These are phyloP conservation scores for Bolboschoenoplectus hybrid DNA, from an alignment of 202 grass and related monocot genomes.

Conservation along the genomic window DNA sequence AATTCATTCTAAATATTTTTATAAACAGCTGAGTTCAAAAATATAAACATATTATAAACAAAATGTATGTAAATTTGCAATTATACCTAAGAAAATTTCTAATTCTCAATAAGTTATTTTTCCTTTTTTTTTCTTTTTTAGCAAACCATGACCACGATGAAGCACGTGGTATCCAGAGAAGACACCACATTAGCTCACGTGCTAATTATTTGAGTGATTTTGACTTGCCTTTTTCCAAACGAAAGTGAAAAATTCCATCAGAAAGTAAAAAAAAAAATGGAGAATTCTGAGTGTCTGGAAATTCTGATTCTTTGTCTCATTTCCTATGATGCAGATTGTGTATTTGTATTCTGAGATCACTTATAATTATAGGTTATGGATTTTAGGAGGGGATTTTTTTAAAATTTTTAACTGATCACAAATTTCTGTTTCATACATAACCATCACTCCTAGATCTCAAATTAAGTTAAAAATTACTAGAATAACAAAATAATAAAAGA, in stretches of 20 bases:
- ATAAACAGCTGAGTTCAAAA: no score
- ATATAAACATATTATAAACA: neutral
- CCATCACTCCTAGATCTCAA: no score
- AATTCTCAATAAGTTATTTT: no score
- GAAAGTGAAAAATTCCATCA: neutral
- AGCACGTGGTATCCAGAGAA: neutral
- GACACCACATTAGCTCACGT: conserved; percentile 4
- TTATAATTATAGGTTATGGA: no score
- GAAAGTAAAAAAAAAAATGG: neutral
- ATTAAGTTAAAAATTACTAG: no score
- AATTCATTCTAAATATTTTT: no score
- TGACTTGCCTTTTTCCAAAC: neutral
- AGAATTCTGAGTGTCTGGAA: neutral
- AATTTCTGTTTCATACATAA: no score
- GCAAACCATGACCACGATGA: neutral
- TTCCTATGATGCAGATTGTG: neutral
- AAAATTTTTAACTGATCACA: no score
- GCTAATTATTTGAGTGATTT: neutral
- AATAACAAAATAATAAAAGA: no score
- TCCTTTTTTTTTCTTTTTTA: neutral
- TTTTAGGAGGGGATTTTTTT: no score
- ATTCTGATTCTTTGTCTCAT: neutral
- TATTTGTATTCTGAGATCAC: neutral
- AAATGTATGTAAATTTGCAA: neutral
- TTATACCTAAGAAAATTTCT: neutral